phyloP scores from a whole-genome alignment of 176 grass and related monocot genomes.

The Calamus simplicifolius region DNA sequence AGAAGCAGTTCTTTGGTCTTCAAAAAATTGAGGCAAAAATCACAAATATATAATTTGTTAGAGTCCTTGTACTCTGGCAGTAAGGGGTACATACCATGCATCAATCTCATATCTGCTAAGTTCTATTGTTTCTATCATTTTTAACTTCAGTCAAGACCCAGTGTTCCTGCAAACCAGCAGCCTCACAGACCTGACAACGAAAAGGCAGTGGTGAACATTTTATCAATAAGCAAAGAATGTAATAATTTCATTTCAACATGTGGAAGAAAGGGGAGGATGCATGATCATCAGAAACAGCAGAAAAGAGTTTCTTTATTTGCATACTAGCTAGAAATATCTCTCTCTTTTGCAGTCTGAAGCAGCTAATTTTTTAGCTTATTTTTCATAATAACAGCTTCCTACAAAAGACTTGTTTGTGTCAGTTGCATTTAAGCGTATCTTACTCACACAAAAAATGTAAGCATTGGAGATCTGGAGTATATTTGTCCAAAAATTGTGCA shows the following conservation, averaged over 20 bases:
- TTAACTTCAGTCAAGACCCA: slow-evolving; percentile 97
- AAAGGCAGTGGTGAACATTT: slow-evolving; percentile 67
- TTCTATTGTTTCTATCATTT: slow-evolving; percentile 93
- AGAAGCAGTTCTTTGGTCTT: slow-evolving; percentile 98
- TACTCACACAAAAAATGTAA: no score
- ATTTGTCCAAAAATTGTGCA: no score
- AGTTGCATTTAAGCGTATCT: no score
- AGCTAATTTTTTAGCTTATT: no score
- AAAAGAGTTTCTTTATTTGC: no score
- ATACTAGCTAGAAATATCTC: no score
- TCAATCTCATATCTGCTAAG: slow-evolving; percentile 96
- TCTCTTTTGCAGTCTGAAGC: no score
- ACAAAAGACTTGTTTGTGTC: no score
- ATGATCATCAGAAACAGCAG: no score
- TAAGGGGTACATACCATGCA: slow-evolving; percentile 98
- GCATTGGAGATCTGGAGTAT: no score
- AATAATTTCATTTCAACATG: slow-evolving; percentile 66
- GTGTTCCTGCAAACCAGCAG: slow-evolving; percentile 86
- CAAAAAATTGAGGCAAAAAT: slow-evolving; percentile 99
- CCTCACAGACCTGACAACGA: slow-evolving; percentile 76
- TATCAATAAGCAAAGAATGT: slow-evolving; percentile 95
- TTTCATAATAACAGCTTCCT: no score
- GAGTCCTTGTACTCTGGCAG: slow-evolving; percentile 91
- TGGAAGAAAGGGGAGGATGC: no score
- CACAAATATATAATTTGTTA: slow-evolving; percentile 84